Conservation (phyloP, 768 basidiomycete genomes). For the Mrakia blollopis region DNA sequence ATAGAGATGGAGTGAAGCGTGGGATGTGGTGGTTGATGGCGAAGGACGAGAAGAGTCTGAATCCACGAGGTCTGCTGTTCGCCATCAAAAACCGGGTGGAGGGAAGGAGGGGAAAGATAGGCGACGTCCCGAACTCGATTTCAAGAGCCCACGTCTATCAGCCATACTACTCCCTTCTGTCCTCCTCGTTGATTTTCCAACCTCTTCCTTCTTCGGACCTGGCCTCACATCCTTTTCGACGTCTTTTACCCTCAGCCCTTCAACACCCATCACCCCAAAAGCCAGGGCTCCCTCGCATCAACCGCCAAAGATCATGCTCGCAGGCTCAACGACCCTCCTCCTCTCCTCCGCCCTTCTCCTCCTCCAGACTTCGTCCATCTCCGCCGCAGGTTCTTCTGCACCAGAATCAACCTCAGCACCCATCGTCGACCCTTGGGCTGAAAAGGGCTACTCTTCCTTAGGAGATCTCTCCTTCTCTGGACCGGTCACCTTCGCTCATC, state of each 20-base stretch:
- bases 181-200: background rate
- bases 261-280: background rate
- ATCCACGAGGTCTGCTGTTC: background rate
- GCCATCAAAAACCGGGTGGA: background rate
- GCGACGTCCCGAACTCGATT: background rate
- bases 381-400: background rate
- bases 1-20: background rate
- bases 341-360: background rate
- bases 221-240: background rate
- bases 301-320: background rate
- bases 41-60: background rate
- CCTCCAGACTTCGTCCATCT: background rate
- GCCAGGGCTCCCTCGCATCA: no score
- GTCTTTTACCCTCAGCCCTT: background rate
- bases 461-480: constrained; percentile 73
- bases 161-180: no score
- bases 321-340: background rate
- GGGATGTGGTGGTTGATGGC: background rate
- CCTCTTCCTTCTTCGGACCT: no score
- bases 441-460: constrained; percentile 63
- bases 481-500: constrained; percentile 74
- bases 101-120: background rate
- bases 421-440: constrained; percentile 10
- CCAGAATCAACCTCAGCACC: background rate
- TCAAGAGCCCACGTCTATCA: background rate